Conservation (phyloP, 306 rosid species). For the Prunus persica region Prunus_persica_NCBIv2 NC_034009.1:36213501-36214000, state of each 20-base stretch:
- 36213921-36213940: slow-evolving; percentile 44
- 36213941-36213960: slow-evolving; percentile 38
- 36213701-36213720: neutral
- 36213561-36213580: no score
- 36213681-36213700: slow-evolving; percentile 2
- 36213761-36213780: slow-evolving; percentile 23
- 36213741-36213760: slow-evolving; percentile 25
- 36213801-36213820: slow-evolving; percentile 69
- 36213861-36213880: slow-evolving; percentile 28
- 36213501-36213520: no score
- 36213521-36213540: no score
- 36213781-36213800: slow-evolving; percentile 19
- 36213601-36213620: no score
- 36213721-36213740: slow-evolving; percentile 13
- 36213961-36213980: slow-evolving; percentile 4
- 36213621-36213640: neutral
- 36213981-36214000: neutral
- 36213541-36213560: no score
- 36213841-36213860: slow-evolving; percentile 50
- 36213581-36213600: no score
- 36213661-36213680: neutral
- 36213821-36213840: slow-evolving; percentile 66
- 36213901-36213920: slow-evolving; percentile 29
- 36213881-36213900: slow-evolving; percentile 28
- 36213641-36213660: neutral